Evolutionary conservation across 768 basidiomycete genomes (phyloP).

Genomic region (Candolleomyces aberdarensis): DNA sequence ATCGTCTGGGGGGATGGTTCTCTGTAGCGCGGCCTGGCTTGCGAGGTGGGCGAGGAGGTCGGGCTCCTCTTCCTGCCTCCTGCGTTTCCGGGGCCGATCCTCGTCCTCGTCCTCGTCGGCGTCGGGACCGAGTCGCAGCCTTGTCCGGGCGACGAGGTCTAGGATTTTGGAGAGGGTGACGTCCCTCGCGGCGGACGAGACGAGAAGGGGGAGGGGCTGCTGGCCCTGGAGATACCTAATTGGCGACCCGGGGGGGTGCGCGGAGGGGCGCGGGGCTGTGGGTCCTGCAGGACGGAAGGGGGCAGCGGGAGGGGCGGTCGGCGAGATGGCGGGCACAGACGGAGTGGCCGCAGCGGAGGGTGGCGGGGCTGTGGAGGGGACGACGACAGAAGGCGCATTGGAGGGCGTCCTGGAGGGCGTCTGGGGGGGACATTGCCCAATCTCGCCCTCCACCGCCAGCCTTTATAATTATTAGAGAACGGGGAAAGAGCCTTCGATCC

Average conservation of each 20-base stretch:
- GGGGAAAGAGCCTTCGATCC: not conserved
- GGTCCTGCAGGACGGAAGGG: slow-evolving; percentile 29
- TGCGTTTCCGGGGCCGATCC: slow-evolving; percentile 28
- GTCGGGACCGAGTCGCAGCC: slow-evolving; percentile 17
- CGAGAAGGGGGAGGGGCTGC: slow-evolving; percentile 26
- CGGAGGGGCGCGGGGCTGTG: slow-evolving; percentile 17
- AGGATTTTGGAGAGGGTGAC: slow-evolving; percentile 59
- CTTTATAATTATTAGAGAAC: not conserved
- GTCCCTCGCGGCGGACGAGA: slow-evolving; percentile 33
- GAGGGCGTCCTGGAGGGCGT: slow-evolving; percentile 34
- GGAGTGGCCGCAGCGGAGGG: slow-evolving; percentile 81
- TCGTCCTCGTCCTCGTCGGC: slow-evolving; percentile 21
- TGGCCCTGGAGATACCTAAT: slow-evolving; percentile 34
- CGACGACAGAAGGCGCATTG: slow-evolving; percentile 56
- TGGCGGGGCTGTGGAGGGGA: slow-evolving; percentile 60
- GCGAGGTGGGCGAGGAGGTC: slow-evolving; percentile 39
- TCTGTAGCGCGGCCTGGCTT: slow-evolving; percentile 26
- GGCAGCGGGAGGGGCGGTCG: slow-evolving; percentile 20
- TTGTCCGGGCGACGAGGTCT: slow-evolving; percentile 32
- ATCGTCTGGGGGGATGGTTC: slow-evolving; percentile 26
- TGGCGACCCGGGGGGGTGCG: slow-evolving; percentile 21
- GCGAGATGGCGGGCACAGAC: slow-evolving; percentile 60
- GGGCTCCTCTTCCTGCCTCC: slow-evolving; percentile 18
- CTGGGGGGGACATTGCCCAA: slow-evolving; percentile 13
- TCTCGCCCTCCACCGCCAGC: not conserved